Conservation (phyloP, 805 yeast species). For the Middelhovenomyces tepae region DNA sequence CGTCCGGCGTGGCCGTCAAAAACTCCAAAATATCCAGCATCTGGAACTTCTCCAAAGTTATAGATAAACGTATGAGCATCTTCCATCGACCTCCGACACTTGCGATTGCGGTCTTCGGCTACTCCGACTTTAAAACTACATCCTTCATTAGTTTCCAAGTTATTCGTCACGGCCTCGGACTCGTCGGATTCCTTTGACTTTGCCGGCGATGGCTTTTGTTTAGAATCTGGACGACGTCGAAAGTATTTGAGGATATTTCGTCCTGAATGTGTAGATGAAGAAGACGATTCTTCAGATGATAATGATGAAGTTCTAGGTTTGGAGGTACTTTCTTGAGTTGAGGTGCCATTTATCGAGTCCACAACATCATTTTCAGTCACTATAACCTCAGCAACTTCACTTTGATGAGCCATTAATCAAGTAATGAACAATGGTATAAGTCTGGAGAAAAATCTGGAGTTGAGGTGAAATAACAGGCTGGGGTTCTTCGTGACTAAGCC, state of each 20-base stretch:
- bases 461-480: no score
- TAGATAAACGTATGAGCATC: conserved; percentile 91
- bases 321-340: no score
- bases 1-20: conserved; percentile 98
- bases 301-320: no score
- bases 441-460: no score
- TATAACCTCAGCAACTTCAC: no score
- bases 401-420: no score
- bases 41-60: conserved; percentile 71
- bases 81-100: conserved; percentile 85
- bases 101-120: conserved; percentile 76
- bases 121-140: conserved; percentile 69
- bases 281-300: conserved; percentile 1
- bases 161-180: background rate
- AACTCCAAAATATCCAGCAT: conserved; percentile 91
- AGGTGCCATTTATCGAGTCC: no score
- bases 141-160: background rate
- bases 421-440: no score
- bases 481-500: no score
- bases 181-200: no score
- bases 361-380: no score
- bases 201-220: no score
- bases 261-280: background rate
- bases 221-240: background rate
- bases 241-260: background rate